Conservation (phyloP, 2,329 filamentous ascomycete genomes). For the Neofusicoccum kwambonambiense region DNA sequence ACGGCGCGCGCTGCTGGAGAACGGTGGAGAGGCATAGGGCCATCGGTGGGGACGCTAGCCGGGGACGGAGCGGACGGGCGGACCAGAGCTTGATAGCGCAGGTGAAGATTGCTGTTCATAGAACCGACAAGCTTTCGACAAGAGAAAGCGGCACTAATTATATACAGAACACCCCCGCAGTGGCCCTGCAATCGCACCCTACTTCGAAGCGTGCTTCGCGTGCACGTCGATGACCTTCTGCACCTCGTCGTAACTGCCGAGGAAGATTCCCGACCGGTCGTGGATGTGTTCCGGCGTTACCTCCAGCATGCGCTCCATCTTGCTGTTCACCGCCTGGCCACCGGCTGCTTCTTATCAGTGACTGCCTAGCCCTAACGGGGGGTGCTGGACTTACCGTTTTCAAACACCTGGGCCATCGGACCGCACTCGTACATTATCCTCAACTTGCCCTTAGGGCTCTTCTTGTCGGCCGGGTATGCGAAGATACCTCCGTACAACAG, state of each 20-base stretch:
- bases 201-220: constrained; percentile 50
- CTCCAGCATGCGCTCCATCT: constrained; percentile 86
- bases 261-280: constrained; percentile 91
- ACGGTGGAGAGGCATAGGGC: neutral
- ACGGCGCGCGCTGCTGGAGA: neutral
- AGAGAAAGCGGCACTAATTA: neutral
- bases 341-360: constrained; percentile 60
- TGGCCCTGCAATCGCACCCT: neutral
- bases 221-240: constrained; percentile 90
- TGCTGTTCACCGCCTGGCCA: constrained; percentile 86
- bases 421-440: constrained; percentile 97
- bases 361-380: neutral
- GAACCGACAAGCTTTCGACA: constrained; percentile 2
- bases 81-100: constrained; percentile 4
- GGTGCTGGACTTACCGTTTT: constrained; percentile 72
- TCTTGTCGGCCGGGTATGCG: constrained; percentile 95
- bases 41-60: neutral
- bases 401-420: constrained; percentile 98
- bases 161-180: neutral
- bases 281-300: constrained; percentile 91
- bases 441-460: constrained; percentile 97
- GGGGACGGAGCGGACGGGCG: neutral
- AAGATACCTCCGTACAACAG: constrained; percentile 95
- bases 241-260: constrained; percentile 92
- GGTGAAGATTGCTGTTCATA: neutral